Evolutionary conservation across 768 basidiomycete species (phyloP).

Genomic region (Leucosporidium scottii): DNA sequence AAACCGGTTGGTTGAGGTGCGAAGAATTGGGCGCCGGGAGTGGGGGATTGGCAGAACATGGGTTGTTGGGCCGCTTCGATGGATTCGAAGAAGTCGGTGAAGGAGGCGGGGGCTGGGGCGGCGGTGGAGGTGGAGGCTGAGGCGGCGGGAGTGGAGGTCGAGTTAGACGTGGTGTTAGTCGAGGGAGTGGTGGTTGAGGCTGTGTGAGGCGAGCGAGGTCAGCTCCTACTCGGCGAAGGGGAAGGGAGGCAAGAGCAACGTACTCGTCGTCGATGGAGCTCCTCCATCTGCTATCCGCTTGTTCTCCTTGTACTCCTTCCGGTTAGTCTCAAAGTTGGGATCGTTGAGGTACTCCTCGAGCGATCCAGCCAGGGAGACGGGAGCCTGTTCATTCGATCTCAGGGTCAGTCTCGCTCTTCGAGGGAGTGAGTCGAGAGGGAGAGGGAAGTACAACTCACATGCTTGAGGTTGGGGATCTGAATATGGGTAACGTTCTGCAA

Average conservation of each 20-base stretch:
- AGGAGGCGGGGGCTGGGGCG: constrained; percentile 23
- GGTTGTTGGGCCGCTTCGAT: constrained; percentile 74
- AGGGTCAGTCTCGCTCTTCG: not conserved
- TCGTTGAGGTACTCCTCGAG: constrained; percentile 94
- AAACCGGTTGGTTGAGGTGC: constrained; percentile 43
- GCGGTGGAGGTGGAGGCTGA: constrained; percentile 34
- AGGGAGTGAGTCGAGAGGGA: not conserved
- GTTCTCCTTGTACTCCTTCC: constrained; percentile 80
- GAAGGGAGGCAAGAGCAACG: constrained; percentile 1
- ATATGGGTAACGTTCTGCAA: constrained; percentile 88
- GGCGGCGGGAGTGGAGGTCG: constrained; percentile 30
- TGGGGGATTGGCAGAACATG: constrained; percentile 66
- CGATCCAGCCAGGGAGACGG: constrained; percentile 84
- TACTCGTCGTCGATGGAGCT: constrained; percentile 5
- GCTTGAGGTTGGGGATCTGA: constrained; percentile 86
- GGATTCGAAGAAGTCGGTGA: constrained; percentile 77
- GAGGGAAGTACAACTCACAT: constrained; percentile 44
- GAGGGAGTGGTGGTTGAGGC: constrained; percentile 6
- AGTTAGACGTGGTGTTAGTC: constrained; percentile 18
- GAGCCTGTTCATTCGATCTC: constrained; percentile 62
- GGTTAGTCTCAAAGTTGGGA: constrained; percentile 91
- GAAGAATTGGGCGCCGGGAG: constrained; percentile 38
- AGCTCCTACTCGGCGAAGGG: constrained; percentile 6
- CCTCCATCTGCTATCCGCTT: constrained; percentile 57
- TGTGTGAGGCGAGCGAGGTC: no score